Percentiles rank a stretch among this genome's conserved stretches.
Evolutionary conservation across 2,329 filamentous ascomycete genomes (phyloP).

Genomic region (Fusarium metavorans): DNA sequence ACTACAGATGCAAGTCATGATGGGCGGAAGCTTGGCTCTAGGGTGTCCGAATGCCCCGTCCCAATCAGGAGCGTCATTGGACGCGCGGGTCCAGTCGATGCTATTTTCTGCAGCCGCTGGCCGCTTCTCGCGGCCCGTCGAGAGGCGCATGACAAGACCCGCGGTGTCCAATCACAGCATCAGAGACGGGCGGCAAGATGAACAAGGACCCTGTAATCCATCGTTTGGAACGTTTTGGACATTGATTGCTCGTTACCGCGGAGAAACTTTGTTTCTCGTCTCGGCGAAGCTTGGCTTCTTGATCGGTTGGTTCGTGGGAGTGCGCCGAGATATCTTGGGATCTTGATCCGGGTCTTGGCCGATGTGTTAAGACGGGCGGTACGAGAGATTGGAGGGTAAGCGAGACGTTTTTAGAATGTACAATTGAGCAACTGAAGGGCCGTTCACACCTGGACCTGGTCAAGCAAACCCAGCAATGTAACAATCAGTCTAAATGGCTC

Average conservation of each 20-base stretch:
- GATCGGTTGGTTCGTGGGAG: conserved; percentile 28
- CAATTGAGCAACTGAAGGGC: not conserved
- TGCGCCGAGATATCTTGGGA: conserved; percentile 31
- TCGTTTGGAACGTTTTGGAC: not conserved
- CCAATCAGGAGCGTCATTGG: conserved; percentile 13
- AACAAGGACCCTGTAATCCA: not conserved
- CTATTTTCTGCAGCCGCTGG: conserved; percentile 47
- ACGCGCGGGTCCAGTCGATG: conserved; percentile 31
- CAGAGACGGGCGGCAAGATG: conserved; percentile 5
- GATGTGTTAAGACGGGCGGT: conserved; percentile 11
- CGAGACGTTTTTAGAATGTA: not conserved
- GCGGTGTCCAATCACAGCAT: conserved; percentile 29
- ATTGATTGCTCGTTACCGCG: not conserved
- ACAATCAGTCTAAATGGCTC: not conserved
- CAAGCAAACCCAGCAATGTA: not conserved
- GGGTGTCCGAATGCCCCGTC: conserved; percentile 13
- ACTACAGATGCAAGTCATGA: conserved; percentile 39
- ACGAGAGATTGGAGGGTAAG: conserved; percentile 6
- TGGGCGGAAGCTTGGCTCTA: conserved; percentile 18
- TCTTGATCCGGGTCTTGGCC: conserved; percentile 14
- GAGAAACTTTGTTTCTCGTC: conserved; percentile 31
- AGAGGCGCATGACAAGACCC: conserved; percentile 15
- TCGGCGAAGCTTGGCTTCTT: conserved; percentile 22
- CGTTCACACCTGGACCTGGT: not conserved
- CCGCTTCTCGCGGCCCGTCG: conserved; percentile 39